Evolutionary conservation across 306 rosid genomes (phyloP), one percentile per base, ranked within the genome.

Genomic region (Lupinus albus): DNA sequence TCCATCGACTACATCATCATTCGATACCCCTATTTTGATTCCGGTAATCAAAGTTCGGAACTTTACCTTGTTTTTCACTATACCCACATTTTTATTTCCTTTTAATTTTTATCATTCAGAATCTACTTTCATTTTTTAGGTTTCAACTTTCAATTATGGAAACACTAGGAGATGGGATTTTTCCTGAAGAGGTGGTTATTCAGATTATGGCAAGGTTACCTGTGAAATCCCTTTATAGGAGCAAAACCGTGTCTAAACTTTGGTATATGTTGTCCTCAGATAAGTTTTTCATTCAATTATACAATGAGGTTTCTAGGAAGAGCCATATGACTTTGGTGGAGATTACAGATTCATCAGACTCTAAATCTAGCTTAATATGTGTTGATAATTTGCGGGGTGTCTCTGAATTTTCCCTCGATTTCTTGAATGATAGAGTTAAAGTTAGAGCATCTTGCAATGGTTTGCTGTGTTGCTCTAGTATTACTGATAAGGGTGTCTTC

Each of bases 361-460:
- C 80, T 58, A 88, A 86, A 67, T 81, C 89, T 25, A 78, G 90
- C 47, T 72, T 91, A 63, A 84, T 91, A 21, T 88, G 95, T 78
- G 91, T 91, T 68, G 97, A 91, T 59, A 80, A 78, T 76, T 56
- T 72, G 46, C 82, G 79, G 77, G 97, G 97, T 9, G 92, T 83
- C 10, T 86, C 88, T 30, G 91, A 88, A 54, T 72, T 91, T 69
- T 81, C 86, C 0, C 77, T 88, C 9, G 77, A 67, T 10, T 91
- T 91, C 70, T 74, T 91, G 68, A 91, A 81, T 72, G 92, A 86
- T 61, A 83, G 95, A 47, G 92, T 91, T 20, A 88, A 79, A 84
- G 80, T 91, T 46, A 73, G 91, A 75, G 95, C 92, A 52, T 92
- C 96, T 10, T 89, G 85, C 81, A 86, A 86, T 83, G 97, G 97